Evolutionary conservation across 2,329 filamentous ascomycete genomes (phyloP), one percentile per base, ranked within the genome.

Genomic region (Colletotrichum sp.): DNA sequence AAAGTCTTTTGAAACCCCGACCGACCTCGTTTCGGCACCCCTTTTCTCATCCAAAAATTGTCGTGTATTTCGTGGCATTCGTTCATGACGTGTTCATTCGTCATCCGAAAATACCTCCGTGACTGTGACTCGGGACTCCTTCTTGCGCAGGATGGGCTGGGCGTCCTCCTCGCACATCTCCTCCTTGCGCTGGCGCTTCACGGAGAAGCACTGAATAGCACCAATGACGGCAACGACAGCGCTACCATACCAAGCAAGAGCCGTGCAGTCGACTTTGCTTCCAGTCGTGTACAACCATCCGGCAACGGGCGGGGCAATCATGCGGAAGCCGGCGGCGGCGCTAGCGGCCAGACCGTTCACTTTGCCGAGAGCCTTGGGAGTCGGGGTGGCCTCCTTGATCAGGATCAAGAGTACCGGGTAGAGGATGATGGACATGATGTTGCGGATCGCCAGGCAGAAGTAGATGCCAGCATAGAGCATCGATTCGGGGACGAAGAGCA

Each of bases 311-410:
- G 93, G 93, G 0, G 93, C 92, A 13, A 94, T 84, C 83, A 94
- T 95, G 71, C 93, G 88, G 79, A 91, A 94, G 8, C 90, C 91
- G 8, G 92, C 92, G 30, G 91, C 91, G 4, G 91, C 92, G 73
- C 91, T 93, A 66, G 92, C 92, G 27, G 92, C 91, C 58, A 94
- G 83, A 6, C 92, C 92, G 76, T 94, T 94, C 79, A 94, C 90
- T 79, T 89, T 92, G 67, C 92, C 92, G 52, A 93, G 85, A 8
- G 91, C 88, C 56, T 85, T 86, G 8, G 87, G 84, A 36, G 86
- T 88, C 3, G 91, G 91, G 1, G 91, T 92, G 3, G 91, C 91
- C 80, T 93, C 91, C 83, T 94, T 94, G 86, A 94, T 90, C 36
- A 93, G 86, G 78, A 94, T 94, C 60, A 94, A 86, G 48, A 94